phyloP scores from a whole-genome alignment of 2,329 filamentous ascomycete species.

The Clonostachys chloroleuca region DNA sequence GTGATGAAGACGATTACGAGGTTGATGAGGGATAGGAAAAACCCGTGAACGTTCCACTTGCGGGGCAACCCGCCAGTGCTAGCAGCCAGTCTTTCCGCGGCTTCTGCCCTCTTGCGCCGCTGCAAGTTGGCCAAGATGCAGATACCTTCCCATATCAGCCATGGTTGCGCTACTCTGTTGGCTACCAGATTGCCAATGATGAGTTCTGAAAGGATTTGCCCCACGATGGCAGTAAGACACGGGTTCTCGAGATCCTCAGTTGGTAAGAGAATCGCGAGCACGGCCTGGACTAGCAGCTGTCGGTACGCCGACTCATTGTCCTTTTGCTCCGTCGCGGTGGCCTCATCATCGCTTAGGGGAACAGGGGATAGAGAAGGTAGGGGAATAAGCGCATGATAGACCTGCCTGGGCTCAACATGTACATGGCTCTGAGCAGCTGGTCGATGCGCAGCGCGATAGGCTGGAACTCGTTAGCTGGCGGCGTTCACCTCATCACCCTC shows the following conservation, averaged over 20 bases:
- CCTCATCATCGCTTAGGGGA: constrained; percentile 49
- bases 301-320: constrained; percentile 82
- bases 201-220: constrained; percentile 85
- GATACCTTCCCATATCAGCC: constrained; percentile 82
- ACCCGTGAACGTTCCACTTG: constrained; percentile 33
- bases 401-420: constrained; percentile 55
- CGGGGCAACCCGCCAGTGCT: constrained; percentile 1
- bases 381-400: constrained; percentile 82
- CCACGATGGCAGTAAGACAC: constrained; percentile 77
- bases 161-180: constrained; percentile 78
- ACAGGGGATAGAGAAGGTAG: constrained; percentile 78
- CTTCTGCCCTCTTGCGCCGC: constrained; percentile 18
- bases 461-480: constrained; percentile 33
- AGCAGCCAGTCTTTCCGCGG: constrained; percentile 7
- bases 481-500: too few species aligned
- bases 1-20: constrained; percentile 52
- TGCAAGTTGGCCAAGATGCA: constrained; percentile 59
- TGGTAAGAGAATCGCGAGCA: constrained; percentile 79
- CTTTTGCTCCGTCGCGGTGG: constrained; percentile 54
- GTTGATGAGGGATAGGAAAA: constrained; percentile 56
- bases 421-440: constrained; percentile 55
- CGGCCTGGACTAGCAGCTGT: constrained; percentile 78
- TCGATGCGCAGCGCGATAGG: constrained; percentile 65
- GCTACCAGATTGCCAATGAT: constrained; percentile 80
- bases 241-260: constrained; percentile 89